Evolutionary conservation across 2,329 filamentous ascomycete species (phyloP).

Genomic region (Talaromyces sp.): DNA sequence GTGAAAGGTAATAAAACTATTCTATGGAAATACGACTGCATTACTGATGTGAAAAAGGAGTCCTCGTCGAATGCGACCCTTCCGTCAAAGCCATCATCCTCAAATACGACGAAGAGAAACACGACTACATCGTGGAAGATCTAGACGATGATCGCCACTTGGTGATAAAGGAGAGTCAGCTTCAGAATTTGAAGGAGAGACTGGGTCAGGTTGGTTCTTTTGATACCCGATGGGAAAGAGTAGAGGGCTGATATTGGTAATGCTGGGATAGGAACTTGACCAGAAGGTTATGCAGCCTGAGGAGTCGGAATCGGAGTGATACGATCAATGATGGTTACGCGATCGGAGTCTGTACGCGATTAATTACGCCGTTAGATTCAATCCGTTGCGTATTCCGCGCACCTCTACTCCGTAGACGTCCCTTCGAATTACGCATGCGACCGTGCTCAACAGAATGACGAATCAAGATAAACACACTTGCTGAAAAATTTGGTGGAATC

Average conservation of each 20-base stretch:
- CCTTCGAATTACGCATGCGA: background rate
- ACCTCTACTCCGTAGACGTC: background rate
- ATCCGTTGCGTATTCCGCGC: background rate
- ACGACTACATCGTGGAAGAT: slow-evolving; percentile 51
- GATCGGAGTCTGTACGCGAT: background rate
- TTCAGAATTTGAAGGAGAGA: slow-evolving; percentile 43
- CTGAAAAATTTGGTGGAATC: too few species aligned
- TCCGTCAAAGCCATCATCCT: slow-evolving; percentile 51
- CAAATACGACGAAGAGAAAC: slow-evolving; percentile 48
- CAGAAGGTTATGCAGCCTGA: slow-evolving; percentile 50
- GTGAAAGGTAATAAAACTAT: slow-evolving; percentile 35
- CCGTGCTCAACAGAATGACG: background rate
- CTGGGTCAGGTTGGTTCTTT: slow-evolving; percentile 39
- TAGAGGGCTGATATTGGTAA: background rate
- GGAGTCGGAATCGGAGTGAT: slow-evolving; percentile 45
- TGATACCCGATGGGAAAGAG: too few species aligned
- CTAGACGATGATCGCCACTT: slow-evolving; percentile 47
- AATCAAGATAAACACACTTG: background rate
- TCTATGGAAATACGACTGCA: background rate
- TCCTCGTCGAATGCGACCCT: slow-evolving; percentile 50
- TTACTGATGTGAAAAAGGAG: slow-evolving; percentile 31
- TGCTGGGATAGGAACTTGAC: slow-evolving; percentile 42
- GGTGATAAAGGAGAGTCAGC: slow-evolving; percentile 49
- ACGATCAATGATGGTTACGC: background rate
- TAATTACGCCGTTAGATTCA: background rate